These are phyloP conservation scores for Theobroma cacao DNA, from an alignment of 345 rosid genomes.

Conservation along the genomic window DNA sequence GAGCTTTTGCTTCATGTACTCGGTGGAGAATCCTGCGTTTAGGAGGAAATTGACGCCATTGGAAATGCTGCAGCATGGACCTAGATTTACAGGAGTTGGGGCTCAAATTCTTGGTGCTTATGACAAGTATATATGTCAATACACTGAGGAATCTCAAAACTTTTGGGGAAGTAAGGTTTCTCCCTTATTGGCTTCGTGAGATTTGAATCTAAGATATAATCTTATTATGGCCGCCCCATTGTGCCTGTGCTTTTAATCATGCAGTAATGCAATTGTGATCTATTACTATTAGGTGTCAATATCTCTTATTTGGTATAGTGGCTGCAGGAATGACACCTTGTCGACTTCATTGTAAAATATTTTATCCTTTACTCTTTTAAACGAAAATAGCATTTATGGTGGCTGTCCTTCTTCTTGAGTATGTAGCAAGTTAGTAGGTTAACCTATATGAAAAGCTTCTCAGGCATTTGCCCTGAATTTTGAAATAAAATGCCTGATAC, in stretches of 20 bases:
- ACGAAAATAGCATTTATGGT: neutral
- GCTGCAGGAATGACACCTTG: neutral
- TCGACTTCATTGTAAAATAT: neutral
- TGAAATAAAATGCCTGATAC: neutral
- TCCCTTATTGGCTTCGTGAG: neutral
- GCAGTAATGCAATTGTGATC: neutral
- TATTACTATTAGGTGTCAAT: neutral
- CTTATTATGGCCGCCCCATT: neutral
- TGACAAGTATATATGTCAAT: constrained; percentile 82
- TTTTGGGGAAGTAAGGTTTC: constrained; percentile 87
- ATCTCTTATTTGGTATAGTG: neutral
- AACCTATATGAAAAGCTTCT: neutral
- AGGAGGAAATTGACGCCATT: constrained; percentile 42
- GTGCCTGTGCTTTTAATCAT: neutral
- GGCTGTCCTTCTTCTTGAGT: neutral
- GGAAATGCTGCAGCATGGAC: constrained; percentile 59
- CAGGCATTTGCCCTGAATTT: neutral
- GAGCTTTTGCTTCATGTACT: constrained; percentile 95
- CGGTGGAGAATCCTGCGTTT: constrained; percentile 85
- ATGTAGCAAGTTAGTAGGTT: neutral
- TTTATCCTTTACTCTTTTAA: neutral
- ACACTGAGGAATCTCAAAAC: constrained; percentile 57
- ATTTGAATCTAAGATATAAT: neutral
- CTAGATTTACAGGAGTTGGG: constrained; percentile 79
- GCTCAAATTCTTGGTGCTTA: constrained; percentile 93